Percentiles rank a stretch among this genome's conserved stretches.
Conservation (phyloP, 2,329 filamentous ascomycete species). For the Epichloe coenophiala region DNA sequence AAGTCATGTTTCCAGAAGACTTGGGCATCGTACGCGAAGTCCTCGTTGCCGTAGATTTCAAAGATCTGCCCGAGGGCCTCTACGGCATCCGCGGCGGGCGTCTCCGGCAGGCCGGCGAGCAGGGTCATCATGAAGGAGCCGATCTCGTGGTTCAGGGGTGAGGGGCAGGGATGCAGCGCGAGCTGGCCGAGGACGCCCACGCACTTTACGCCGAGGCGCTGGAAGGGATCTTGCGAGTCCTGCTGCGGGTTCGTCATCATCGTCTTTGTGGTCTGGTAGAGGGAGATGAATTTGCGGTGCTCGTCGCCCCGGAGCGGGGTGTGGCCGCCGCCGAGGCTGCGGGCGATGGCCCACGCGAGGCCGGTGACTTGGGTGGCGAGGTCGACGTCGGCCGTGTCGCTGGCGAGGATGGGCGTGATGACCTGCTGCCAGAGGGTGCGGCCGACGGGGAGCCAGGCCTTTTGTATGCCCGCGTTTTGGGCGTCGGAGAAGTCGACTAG, state of each 20-base stretch:
- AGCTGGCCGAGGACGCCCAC: constrained; percentile 53
- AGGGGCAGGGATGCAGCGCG: constrained; percentile 39
- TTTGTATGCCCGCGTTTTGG: constrained; percentile 37
- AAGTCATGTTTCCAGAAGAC: constrained; percentile 54
- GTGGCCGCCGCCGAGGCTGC: constrained; percentile 33
- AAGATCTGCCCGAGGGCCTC: constrained; percentile 55
- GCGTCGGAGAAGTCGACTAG: constrained; percentile 43
- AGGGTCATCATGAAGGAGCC: constrained; percentile 48
- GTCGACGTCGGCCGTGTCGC: constrained; percentile 46
- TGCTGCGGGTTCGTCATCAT: constrained; percentile 8
- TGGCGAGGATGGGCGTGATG: constrained; percentile 42
- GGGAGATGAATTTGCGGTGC: constrained; percentile 49
- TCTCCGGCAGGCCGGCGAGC: constrained; percentile 36
- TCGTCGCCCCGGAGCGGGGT: constrained; percentile 38
- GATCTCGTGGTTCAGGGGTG: constrained; percentile 45
- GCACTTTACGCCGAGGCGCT: constrained; percentile 50
- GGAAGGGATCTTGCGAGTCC: constrained; percentile 39
- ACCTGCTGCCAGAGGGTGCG: constrained; percentile 44
- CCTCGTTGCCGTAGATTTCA: constrained; percentile 53
- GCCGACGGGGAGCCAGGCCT: constrained; percentile 39
- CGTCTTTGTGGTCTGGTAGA: constrained; percentile 45
- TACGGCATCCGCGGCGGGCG: constrained; percentile 42
- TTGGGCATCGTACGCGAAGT: constrained; percentile 40
- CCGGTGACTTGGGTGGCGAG: constrained; percentile 51
- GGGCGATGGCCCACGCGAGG: constrained; percentile 51